These are phyloP conservation scores for Blastomyces percursus DNA, from an alignment of 2,329 filamentous ascomycete species.

Conservation along the genomic window DNA sequence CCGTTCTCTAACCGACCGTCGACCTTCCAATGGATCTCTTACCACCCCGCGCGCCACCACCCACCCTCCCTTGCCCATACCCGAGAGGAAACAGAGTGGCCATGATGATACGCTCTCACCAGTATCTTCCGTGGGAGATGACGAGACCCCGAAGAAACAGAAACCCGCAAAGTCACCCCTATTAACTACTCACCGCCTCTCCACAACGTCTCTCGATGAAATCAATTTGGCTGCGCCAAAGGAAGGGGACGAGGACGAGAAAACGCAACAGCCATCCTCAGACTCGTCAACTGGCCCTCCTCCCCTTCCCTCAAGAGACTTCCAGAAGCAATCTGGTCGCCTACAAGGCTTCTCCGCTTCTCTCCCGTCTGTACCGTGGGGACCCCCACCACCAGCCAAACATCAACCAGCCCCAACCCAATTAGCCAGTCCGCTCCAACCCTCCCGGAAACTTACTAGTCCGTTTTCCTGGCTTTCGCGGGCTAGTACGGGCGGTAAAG, in stretches of 20 bases:
- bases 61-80: constrained; percentile 20
- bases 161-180: constrained; percentile 41
- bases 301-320: constrained; percentile 26
- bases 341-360: constrained; percentile 55
- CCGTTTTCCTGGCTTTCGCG: constrained; percentile 80
- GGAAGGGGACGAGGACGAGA: constrained; percentile 33
- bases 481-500: constrained; percentile 47
- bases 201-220: constrained; percentile 50
- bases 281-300: constrained; percentile 16
- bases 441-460: constrained; percentile 64
- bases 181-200: constrained; percentile 44
- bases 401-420: constrained; percentile 23
- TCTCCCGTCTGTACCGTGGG: constrained; percentile 64
- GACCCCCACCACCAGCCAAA: constrained; percentile 42
- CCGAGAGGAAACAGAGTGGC: constrained; percentile 13
- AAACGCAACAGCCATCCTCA: constrained; percentile 6
- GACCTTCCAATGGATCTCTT: constrained; percentile 30
- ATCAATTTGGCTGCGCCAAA: constrained; percentile 55
- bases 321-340: constrained; percentile 24
- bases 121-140: constrained; percentile 24
- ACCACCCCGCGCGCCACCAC: constrained; percentile 29
- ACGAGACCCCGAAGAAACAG: constrained; percentile 27
- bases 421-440: constrained; percentile 28
- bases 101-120: constrained; percentile 18
- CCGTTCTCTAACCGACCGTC: constrained; percentile 49